Evolutionary conservation across 352 stramenopile species (phyloP), one percentile per base, ranked within the genome.

Genomic region (Phytophthora melonis): DNA sequence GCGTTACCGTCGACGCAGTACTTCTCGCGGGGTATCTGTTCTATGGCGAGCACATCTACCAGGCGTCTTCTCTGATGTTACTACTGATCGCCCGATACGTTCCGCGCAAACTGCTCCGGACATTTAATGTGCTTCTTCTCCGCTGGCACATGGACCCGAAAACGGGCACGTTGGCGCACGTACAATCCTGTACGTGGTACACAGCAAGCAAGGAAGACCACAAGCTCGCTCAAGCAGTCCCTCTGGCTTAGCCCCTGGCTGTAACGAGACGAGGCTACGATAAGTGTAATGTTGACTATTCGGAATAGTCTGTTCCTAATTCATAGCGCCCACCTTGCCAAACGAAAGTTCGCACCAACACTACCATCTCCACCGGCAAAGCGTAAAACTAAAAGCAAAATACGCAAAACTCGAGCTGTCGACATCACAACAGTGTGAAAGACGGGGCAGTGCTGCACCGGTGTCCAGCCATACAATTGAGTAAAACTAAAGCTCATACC

Each of bases 111-210:
- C 4, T 78, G 4, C 57, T 78, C 7, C 66, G 66, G 3, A 72
- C 61, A 6, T 75, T 78, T 52, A 78, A 78, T 58, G 50, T 78
- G 27, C 27, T 78, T 7, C 43, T 78, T 9, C 10, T 78, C 1
- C 57, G 72, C 16, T 79, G 66, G 72, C 30, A 67, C 23, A 16
- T 75, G 21, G 57, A 75, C 27, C 36, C 53, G 13, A 47, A 72
- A 25, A 34, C 45, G 21, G 66, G 66, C 19, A 68, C 50, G 2
- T 43, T 75, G 16, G 60, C 55, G 3, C 49, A 62, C 6, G 47
- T 41, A 16, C 23, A 30, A 1, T 67, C 70, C 14, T 72, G 63
- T 34, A 72, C 53, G 3, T 77, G 70, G 70, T 57, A 61, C 23
- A n/a, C 25, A 21, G 69, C 63, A 18, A 71, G 66, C 23, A 34